Evolutionary conservation across 306 rosid species (phyloP).

Genomic region (Prinsepia uniflora): DNA sequence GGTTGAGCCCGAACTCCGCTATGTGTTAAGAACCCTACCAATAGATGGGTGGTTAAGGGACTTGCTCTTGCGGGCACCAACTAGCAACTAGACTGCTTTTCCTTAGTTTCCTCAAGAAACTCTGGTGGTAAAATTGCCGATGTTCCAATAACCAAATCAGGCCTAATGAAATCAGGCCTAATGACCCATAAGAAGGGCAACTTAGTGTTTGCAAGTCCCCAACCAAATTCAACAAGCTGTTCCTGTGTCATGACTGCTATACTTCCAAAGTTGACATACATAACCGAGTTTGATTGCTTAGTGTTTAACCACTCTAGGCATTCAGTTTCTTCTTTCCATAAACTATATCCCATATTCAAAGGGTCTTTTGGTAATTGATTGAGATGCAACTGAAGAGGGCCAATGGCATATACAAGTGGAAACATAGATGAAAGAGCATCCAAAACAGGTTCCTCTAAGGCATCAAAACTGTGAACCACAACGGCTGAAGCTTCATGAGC

Average conservation of each 20-base stretch:
- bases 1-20: constrained; percentile 10
- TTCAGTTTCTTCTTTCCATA: constrained; percentile 11
- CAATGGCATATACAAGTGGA: no score
- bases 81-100: neutral
- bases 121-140: neutral
- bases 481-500: no score
- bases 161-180: constrained; percentile 6
- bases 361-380: no score
- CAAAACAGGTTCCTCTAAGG: no score
- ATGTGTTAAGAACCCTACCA: constrained; percentile 8
- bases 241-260: neutral
- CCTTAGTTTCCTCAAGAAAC: neutral
- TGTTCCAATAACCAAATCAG: neutral
- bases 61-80: constrained; percentile 17
- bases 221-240: neutral
- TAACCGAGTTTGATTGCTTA: neutral
- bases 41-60: constrained; percentile 5
- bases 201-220: constrained; percentile 16
- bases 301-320: neutral
- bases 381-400: no score
- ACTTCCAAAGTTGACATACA: constrained; percentile 15
- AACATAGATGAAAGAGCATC: no score
- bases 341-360: neutral
- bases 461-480: no score
- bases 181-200: constrained; percentile 7